Percentiles rank a stretch among this genome's conserved stretches.
Conservation (phyloP, 2,329 filamentous ascomycete genomes). For the Diplodia intermedia region DNA sequence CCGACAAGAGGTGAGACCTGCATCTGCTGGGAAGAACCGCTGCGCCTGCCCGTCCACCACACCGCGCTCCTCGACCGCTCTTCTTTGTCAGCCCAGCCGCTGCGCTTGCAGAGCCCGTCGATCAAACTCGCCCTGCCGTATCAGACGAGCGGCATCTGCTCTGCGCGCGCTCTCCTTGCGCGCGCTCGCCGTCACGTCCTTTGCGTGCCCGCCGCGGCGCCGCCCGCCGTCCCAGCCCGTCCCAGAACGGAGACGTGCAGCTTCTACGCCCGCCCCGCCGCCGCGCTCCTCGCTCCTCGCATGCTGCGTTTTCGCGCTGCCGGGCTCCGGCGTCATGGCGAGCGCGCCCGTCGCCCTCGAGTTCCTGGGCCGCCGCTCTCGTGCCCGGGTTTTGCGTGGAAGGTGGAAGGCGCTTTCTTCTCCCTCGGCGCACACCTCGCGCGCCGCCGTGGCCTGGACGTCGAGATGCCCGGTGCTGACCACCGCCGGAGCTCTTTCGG, state of each 20-base stretch:
- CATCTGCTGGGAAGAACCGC: slow-evolving; percentile 27
- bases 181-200: neutral
- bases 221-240: neutral
- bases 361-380: slow-evolving; percentile 16
- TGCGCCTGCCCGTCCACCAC: slow-evolving; percentile 10
- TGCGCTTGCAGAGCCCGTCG: neutral
- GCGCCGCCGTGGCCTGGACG: neutral
- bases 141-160: neutral
- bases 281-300: slow-evolving; percentile 9
- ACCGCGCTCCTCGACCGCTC: slow-evolving; percentile 19
- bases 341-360: slow-evolving; percentile 1
- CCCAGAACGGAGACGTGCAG: slow-evolving; percentile 19
- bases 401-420: slow-evolving; percentile 10
- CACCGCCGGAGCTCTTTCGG: slow-evolving; percentile 7
- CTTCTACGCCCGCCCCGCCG: slow-evolving; percentile 2
- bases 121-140: slow-evolving; percentile 24
- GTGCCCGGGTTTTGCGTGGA: slow-evolving; percentile 20
- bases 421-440: neutral
- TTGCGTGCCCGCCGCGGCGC: neutral
- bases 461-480: neutral
- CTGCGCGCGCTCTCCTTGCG: neutral
- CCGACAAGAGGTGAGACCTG: slow-evolving; percentile 33
- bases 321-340: slow-evolving; percentile 22
- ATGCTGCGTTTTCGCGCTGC: slow-evolving; percentile 27
- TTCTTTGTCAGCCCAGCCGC: slow-evolving; percentile 27